A percentile compares a stretch with the other conserved stretches of the same genome.
Evolutionary conservation across 805 yeast genomes (phyloP).

Genomic region (Barnettozyma siamensis): DNA sequence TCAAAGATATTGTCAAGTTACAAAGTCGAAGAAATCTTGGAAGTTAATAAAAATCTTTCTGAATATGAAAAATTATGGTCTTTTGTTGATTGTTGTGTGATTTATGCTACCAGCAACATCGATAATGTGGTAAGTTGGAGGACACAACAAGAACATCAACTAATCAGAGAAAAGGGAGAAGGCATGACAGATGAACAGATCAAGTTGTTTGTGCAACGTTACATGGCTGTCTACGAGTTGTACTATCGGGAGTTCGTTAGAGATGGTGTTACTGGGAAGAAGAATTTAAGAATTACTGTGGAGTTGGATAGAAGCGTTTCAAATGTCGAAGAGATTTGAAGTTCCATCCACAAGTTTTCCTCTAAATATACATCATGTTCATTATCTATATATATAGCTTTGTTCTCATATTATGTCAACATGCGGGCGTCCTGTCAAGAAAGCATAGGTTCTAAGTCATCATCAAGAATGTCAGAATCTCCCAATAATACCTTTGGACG

Average conservation of each 20-base stretch:
- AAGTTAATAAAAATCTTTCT: slow-evolving; percentile 48
- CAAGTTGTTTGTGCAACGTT: slow-evolving; percentile 63
- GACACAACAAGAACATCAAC: slow-evolving; percentile 53
- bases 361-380: too few relatives aligned
- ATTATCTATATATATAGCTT: too few relatives aligned
- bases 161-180: slow-evolving; percentile 45
- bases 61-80: slow-evolving; percentile 52
- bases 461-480: background rate
- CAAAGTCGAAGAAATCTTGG: slow-evolving; percentile 23
- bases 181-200: slow-evolving; percentile 85
- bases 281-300: slow-evolving; percentile 16
- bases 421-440: too few relatives aligned
- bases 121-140: slow-evolving; percentile 75
- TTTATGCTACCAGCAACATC: slow-evolving; percentile 53
- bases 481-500: too few relatives aligned
- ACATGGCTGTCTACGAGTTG: slow-evolving; percentile 78
- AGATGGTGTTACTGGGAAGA: slow-evolving; percentile 23
- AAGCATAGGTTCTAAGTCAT: background rate
- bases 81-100: slow-evolving; percentile 53
- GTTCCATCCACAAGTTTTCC: too few relatives aligned
- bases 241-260: slow-evolving; percentile 45
- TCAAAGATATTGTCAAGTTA: slow-evolving; percentile 24
- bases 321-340: slow-evolving; percentile 3
- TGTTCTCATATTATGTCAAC: too few relatives aligned
- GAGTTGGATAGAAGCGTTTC: slow-evolving; percentile 14